Evolutionary conservation across 1,284 basidiomycete species (phyloP).

Genomic region (Austropuccinia psidii): DNA sequence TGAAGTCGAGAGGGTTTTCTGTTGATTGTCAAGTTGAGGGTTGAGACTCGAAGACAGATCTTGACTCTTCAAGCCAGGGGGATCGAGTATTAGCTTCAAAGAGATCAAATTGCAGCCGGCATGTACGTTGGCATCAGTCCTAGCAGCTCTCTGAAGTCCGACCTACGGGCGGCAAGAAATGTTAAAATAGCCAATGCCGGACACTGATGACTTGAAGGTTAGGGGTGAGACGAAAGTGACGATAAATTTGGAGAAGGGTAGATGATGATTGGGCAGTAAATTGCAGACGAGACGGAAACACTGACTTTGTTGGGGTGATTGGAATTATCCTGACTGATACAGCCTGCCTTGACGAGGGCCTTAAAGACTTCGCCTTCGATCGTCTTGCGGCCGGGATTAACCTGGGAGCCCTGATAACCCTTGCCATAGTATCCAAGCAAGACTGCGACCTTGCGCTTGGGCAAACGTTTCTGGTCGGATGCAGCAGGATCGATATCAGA

Average conservation of each 20-base stretch:
- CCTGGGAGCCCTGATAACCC: slow-evolving; percentile 87
- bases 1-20: not conserved
- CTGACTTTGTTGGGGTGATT: slow-evolving; percentile 73
- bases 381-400: slow-evolving; percentile 61
- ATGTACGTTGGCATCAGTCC: slow-evolving; percentile 96
- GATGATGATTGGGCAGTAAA: too few relatives aligned
- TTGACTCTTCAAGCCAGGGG: slow-evolving; percentile 57
- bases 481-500: not conserved
- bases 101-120: slow-evolving; percentile 78
- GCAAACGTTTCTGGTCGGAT: slow-evolving; percentile 45
- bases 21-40: not conserved
- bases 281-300: not conserved
- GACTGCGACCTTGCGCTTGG: slow-evolving; percentile 55
- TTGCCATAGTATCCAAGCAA: slow-evolving; percentile 55
- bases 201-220: not conserved
- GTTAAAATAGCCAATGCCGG: not conserved
- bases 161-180: slow-evolving; percentile 54
- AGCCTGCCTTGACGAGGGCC: slow-evolving; percentile 78
- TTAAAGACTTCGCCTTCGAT: slow-evolving; percentile 88
- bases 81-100: slow-evolving; percentile 46
- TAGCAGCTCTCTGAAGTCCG: slow-evolving; percentile 74
- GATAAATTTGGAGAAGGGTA: not conserved
- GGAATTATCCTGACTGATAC: slow-evolving; percentile 85
- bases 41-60: not conserved
- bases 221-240: slow-evolving; percentile 43